Base-by-base conservation (phyloP, 2,329 filamentous ascomycete species). In the Ophiostoma tasmaniense region DNA sequence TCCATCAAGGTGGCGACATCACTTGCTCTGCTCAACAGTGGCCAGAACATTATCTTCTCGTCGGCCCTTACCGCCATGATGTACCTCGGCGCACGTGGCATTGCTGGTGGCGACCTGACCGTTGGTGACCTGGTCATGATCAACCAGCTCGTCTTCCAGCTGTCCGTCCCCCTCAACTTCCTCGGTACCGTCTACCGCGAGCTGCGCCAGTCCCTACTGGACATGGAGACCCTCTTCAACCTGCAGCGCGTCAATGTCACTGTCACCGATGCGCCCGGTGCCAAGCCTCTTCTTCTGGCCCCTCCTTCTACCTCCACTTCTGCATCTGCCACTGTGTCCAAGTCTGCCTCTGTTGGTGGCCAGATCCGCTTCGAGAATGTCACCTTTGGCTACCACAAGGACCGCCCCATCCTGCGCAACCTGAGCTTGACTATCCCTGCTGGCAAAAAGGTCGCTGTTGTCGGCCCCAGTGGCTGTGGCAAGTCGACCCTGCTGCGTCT, bases 171-270 rank as follows among this genome's bases (percentile, higher is more conserved):
- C 0, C 85, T 99, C 71, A 99, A 99, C 82, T 99, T 99, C 79
- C 83, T 99, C 3, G 95, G 95, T n/a, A 96, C 93, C 17, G 94
- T 99, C 14, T 99, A 99, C 78, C 90, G 95, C 74, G 95, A 99
- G 80, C 85, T 99, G 68, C 87, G 95, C 69, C 95, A 99, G 80
- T 97, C 92, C 28, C 83, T 99, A 62, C 83, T 99, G 42, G 96
- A 99, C 77, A 99, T 99, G 95, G 95, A 98, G 80, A 98, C 95
- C 0, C 85, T 99, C 6, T 99, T 99, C 83, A 97, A 92, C 77
- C 84, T 99, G 39, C 95, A 99, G 79, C 98, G 96, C 78, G 94
- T 98, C 76, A 96, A 98, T 73, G 89, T 97, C 14, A 87, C 86
- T 50, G 90, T 99, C 76, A 89, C 87, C 74, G 93, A 99, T 74